Percentiles rank a stretch among this genome's conserved stretches.
phyloP scores from a whole-genome alignment of 2,329 filamentous ascomycete species.

The Sclerotinia spermophila region DNA sequence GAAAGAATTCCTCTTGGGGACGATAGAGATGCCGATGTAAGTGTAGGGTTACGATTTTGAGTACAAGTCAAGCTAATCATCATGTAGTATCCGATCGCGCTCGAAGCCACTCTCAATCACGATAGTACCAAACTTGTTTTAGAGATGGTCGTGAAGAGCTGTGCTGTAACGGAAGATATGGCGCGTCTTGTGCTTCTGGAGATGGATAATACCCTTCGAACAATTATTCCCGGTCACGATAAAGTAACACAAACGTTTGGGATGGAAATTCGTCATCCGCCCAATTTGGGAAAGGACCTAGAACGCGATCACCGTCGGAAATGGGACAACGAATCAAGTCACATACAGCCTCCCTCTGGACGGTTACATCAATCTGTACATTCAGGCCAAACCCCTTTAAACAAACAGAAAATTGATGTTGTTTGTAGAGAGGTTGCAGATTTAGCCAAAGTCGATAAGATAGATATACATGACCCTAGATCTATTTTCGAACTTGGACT shows the following conservation, averaged over 20 bases:
- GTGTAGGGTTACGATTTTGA: conserved; percentile 21
- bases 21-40: conserved; percentile 41
- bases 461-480: conserved; percentile 52
- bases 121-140: conserved; percentile 49
- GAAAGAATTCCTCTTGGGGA: conserved; percentile 48
- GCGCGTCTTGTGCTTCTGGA: conserved; percentile 42
- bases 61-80: conserved; percentile 22
- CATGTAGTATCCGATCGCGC: conserved; percentile 56
- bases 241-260: not conserved
- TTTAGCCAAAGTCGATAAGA: conserved; percentile 52
- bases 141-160: conserved; percentile 56
- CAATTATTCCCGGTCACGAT: conserved; percentile 4
- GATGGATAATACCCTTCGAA: conserved; percentile 38
- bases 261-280: not conserved
- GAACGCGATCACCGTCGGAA: not conserved
- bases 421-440: conserved; percentile 61
- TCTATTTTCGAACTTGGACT: conserved; percentile 79
- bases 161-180: conserved; percentile 39
- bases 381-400: conserved; percentile 42
- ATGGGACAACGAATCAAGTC: too few species aligned
- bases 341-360: not conserved
- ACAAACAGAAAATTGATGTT: conserved; percentile 40
- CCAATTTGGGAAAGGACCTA: too few species aligned
- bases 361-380: conserved; percentile 42
- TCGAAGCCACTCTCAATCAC: conserved; percentile 61